A percentile compares a stretch with the other conserved stretches of the same genome.
Evolutionary conservation across 2,329 filamentous ascomycete genomes (phyloP).

Genomic region (Verticillium longisporum): DNA sequence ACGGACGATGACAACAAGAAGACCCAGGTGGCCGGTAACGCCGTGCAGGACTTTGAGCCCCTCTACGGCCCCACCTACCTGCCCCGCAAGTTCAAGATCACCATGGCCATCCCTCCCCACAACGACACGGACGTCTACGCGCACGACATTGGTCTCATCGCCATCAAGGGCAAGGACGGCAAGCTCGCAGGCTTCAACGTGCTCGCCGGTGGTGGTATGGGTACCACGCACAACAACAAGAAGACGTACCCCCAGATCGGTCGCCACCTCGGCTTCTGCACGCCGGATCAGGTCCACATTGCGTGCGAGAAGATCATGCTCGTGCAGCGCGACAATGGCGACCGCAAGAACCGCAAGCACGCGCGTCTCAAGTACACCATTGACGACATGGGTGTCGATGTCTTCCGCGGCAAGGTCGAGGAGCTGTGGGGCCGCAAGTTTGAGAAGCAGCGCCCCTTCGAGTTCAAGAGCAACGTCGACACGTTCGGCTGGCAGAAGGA

Average conservation of each 20-base stretch:
- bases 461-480: constrained; percentile 93
- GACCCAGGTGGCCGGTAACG: constrained; percentile 85
- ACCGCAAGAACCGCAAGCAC: constrained; percentile 98
- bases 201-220: constrained; percentile 94
- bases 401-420: constrained; percentile 87
- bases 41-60: constrained; percentile 90
- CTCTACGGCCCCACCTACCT: constrained; percentile 94
- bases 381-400: constrained; percentile 89
- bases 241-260: constrained; percentile 97
- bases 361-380: constrained; percentile 99
- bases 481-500: constrained; percentile 97
- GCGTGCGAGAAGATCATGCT: constrained; percentile 99
- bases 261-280: constrained; percentile 84
- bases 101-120: constrained; percentile 92
- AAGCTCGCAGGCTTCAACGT: constrained; percentile 88
- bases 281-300: constrained; percentile 69
- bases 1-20: constrained; percentile 87
- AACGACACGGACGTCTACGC: constrained; percentile 98
- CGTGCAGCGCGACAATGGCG: constrained; percentile 89
- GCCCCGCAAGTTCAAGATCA: constrained; percentile 98
- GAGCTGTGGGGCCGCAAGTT: constrained; percentile 81
- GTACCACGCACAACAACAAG: constrained; percentile 98
- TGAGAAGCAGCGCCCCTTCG: constrained; percentile 68
- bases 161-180: constrained; percentile 82
- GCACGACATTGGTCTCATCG: constrained; percentile 92